Evolutionary conservation across 2,329 filamentous ascomycete genomes (phyloP).

Genomic region (Aureobasidium sp.): DNA sequence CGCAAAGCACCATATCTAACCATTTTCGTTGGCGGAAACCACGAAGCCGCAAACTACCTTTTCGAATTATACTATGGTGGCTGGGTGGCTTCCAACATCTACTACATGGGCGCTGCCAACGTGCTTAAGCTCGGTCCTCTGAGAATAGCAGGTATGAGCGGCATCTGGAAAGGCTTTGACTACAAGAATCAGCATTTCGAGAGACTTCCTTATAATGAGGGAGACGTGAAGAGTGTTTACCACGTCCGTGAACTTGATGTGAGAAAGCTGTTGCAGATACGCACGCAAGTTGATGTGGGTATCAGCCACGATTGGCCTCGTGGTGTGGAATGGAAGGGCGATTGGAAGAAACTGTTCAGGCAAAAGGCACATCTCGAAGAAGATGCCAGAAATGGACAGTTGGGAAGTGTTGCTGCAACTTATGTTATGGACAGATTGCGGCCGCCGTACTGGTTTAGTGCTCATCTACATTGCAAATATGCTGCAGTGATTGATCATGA

Average conservation of each 20-base stretch:
- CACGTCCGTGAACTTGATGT: slow-evolving; percentile 85
- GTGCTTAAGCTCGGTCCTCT: slow-evolving; percentile 76
- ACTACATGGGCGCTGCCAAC: slow-evolving; percentile 91
- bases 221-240: slow-evolving; percentile 76
- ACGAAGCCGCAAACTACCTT: slow-evolving; percentile 84
- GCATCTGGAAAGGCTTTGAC: slow-evolving; percentile 90
- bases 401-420: slow-evolving; percentile 75
- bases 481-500: slow-evolving; percentile 53
- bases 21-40: slow-evolving; percentile 88
- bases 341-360: slow-evolving; percentile 60
- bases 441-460: slow-evolving; percentile 81
- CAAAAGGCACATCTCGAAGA: slow-evolving; percentile 67
- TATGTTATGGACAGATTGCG: slow-evolving; percentile 74
- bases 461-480: slow-evolving; percentile 87
- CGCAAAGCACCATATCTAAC: slow-evolving; percentile 79
- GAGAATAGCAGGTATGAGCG: slow-evolving; percentile 81
- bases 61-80: slow-evolving; percentile 94
- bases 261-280: slow-evolving; percentile 77
- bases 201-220: slow-evolving; percentile 71
- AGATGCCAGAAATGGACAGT: slow-evolving; percentile 66
- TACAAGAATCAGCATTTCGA: slow-evolving; percentile 80
- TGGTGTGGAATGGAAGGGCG: slow-evolving; percentile 70
- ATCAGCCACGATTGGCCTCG: slow-evolving; percentile 95
- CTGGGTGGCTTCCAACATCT: slow-evolving; percentile 95
- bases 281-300: slow-evolving; percentile 84